Conservation (phyloP, 768 basidiomycete genomes). For the Mrakia hoshinonis region DNA sequence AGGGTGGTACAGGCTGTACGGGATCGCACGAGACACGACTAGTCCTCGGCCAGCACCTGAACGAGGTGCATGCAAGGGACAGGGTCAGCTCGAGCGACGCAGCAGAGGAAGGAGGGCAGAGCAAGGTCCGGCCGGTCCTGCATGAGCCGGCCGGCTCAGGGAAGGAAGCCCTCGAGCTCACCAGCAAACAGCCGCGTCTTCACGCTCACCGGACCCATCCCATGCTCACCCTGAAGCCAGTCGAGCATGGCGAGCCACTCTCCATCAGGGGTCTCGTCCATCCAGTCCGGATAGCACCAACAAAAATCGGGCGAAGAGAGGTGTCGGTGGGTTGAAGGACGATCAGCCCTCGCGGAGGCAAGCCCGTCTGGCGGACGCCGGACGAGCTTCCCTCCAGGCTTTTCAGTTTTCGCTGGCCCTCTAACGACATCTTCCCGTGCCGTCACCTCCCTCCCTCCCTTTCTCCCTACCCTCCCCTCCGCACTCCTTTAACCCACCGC, state of each 20-base stretch:
- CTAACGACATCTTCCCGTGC: conserved; percentile 1
- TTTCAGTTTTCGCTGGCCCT: not conserved
- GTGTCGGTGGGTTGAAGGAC: not conserved
- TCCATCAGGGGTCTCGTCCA: not conserved
- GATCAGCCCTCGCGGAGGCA: not conserved
- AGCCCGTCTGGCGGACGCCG: too few relatives aligned
- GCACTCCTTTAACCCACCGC: not conserved
- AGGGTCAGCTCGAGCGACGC: not conserved
- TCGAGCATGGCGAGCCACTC: conserved; percentile 1
- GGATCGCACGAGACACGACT: not conserved
- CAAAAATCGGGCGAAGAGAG: not conserved
- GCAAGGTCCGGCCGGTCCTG: too few relatives aligned
- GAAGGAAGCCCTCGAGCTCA: conserved; percentile 8
- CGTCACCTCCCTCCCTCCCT: conserved; percentile 2
- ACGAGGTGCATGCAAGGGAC: not conserved
- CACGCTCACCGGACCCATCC: not conserved
- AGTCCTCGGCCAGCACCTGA: conserved; percentile 27
- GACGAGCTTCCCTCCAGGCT: not conserved
- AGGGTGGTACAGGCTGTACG: conserved; percentile 15
- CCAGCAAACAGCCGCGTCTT: not conserved
- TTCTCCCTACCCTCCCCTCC: not conserved
- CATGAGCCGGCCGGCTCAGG: not conserved
- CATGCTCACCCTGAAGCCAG: not conserved
- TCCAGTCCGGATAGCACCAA: too few relatives aligned
- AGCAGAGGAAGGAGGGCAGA: not conserved